phyloP scores from a whole-genome alignment of 2,329 filamentous ascomycete genomes.

The Neophaeococcomyces mojaviensis region DNA sequence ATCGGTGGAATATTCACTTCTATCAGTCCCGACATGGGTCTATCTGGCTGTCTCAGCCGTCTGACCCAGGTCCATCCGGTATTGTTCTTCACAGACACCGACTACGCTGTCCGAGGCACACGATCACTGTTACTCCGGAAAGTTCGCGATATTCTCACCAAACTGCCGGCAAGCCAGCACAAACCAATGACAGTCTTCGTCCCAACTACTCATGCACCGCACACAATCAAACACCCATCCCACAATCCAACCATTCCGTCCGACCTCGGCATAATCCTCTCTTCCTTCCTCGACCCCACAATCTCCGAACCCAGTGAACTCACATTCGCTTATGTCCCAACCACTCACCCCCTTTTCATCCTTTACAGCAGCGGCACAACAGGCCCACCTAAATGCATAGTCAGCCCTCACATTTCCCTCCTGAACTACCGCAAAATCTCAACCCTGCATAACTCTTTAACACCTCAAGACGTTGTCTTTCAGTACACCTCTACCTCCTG shows the following conservation, averaged over 20 bases:
- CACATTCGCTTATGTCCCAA: conserved; percentile 33
- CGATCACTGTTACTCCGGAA: conserved; percentile 65
- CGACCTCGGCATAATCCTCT: conserved; percentile 18
- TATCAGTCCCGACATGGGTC: conserved; percentile 38
- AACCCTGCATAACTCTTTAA: conserved; percentile 38
- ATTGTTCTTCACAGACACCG: conserved; percentile 41
- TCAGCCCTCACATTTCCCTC: conserved; percentile 38
- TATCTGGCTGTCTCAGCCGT: conserved; percentile 29
- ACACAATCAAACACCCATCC: conserved; percentile 10
- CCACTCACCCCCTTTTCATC: conserved; percentile 37
- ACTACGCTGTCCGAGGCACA: conserved; percentile 70
- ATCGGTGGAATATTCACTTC: conserved; percentile 40
- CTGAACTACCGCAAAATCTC: conserved; percentile 39
- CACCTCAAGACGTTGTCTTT: conserved; percentile 34
- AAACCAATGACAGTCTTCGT: conserved; percentile 14
- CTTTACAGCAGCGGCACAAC: conserved; percentile 39
- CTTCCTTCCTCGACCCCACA: conserved; percentile 28
- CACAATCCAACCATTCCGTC: conserved; percentile 5
- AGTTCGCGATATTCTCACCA: conserved; percentile 59
- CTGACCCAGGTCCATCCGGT: conserved; percentile 34
- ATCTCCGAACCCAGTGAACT: conserved; percentile 25
- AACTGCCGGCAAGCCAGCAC: conserved; percentile 39
- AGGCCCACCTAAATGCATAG: conserved; percentile 39
- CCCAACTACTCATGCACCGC: conserved; percentile 14
- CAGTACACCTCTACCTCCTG: conserved; percentile 43